Conservation (phyloP, 768 basidiomycete species). For the Mycena polygramma region DNA sequence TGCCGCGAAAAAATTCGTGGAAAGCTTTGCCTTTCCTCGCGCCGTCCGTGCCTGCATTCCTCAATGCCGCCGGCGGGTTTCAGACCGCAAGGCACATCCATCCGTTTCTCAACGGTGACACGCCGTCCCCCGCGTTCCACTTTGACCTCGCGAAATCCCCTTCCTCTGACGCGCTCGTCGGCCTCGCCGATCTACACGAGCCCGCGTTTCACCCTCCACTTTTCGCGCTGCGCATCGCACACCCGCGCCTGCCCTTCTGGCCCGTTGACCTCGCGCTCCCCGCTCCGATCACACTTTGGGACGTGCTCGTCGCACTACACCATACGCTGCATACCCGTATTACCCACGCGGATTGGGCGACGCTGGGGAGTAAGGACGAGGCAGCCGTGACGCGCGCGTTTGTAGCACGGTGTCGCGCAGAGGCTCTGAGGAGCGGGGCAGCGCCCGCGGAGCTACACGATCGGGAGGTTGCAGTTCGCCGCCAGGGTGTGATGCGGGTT, state of each 20-base stretch:
- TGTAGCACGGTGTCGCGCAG: slow-evolving; percentile 17
- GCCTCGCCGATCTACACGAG: slow-evolving; percentile 45
- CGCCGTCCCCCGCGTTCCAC: slow-evolving; percentile 45
- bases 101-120: slow-evolving; percentile 48
- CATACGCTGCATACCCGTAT: slow-evolving; percentile 41
- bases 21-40: slow-evolving; percentile 7
- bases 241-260: slow-evolving; percentile 56
- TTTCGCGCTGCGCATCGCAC: slow-evolving; percentile 54
- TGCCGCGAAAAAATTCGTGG: slow-evolving; percentile 28
- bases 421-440: slow-evolving; percentile 52
- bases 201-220: slow-evolving; percentile 55
- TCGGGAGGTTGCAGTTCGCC: slow-evolving; percentile 47
- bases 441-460: slow-evolving; percentile 46
- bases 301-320: slow-evolving; percentile 26
- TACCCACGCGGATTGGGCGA: slow-evolving; percentile 44
- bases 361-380: slow-evolving; percentile 44
- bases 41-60: not conserved
- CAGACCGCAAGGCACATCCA: slow-evolving; percentile 5
- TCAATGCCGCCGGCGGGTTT: not conserved
- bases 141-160: slow-evolving; percentile 51
- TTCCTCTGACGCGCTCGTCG: not conserved
- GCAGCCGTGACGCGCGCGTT: slow-evolving; percentile 17
- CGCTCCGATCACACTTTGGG: slow-evolving; percentile 16
- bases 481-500: slow-evolving; percentile 53
- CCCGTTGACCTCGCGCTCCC: slow-evolving; percentile 45